Conservation (phyloP, 1,284 basidiomycete species). For the Cutaneotrichosporon dermatis region DNA sequence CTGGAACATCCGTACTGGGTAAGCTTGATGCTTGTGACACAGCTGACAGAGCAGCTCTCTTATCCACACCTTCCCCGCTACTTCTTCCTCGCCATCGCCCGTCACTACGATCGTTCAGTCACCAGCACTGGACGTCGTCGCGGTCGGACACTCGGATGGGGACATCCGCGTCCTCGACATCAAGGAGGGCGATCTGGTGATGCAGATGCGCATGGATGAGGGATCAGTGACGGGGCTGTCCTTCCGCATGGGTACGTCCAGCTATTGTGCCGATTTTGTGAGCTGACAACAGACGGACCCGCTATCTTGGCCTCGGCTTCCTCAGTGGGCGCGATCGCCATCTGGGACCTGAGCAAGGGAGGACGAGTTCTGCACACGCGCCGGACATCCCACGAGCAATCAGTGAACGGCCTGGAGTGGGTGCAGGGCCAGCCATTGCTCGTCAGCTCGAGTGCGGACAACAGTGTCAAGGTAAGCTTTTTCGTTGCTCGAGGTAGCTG, state of each 20-base stretch:
- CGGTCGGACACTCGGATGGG: constrained; percentile 82
- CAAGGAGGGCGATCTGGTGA: constrained; percentile 78
- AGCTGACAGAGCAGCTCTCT: constrained; percentile 41
- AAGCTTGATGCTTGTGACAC: constrained; percentile 38
- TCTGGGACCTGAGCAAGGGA: constrained; percentile 83
- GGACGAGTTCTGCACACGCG: constrained; percentile 77
- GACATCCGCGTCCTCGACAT: constrained; percentile 86
- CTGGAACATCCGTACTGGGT: constrained; percentile 91
- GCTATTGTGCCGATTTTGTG: constrained; percentile 29
- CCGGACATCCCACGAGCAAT: constrained; percentile 78
- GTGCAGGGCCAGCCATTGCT: constrained; percentile 83
- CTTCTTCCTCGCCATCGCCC: constrained; percentile 44
- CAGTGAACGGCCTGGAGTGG: constrained; percentile 77
- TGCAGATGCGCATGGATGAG: constrained; percentile 78
- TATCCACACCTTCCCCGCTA: constrained; percentile 52
- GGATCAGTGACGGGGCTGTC: constrained; percentile 69
- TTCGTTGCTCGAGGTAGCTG: neutral
- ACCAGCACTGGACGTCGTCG: constrained; percentile 93
- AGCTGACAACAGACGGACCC: constrained; percentile 61
- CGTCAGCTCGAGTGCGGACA: constrained; percentile 82
- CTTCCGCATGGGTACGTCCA: constrained; percentile 71
- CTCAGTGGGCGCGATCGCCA: constrained; percentile 75
- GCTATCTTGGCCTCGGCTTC: constrained; percentile 80
- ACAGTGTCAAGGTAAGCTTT: constrained; percentile 74
- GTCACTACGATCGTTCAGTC: constrained; percentile 82